Conservation (phyloP, 768 basidiomycete genomes). For the Lentinula guzmanii region DNA sequence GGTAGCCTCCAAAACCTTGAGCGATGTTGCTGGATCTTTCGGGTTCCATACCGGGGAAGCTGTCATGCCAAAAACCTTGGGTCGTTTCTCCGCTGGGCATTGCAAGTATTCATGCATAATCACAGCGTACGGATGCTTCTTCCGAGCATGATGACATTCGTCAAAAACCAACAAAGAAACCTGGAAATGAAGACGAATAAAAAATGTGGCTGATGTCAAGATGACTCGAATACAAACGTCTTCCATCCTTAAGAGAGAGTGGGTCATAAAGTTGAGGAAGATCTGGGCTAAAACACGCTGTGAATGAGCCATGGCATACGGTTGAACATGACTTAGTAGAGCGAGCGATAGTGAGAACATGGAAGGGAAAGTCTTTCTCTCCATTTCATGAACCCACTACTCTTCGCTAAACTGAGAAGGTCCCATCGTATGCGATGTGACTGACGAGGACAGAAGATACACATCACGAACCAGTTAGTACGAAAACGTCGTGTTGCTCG, state of each 20-base stretch:
- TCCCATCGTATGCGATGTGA: not conserved
- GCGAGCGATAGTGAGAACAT: not conserved
- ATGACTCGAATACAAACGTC: slow-evolving; percentile 29
- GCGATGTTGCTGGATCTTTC: slow-evolving; percentile 57
- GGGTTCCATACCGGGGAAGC: slow-evolving; percentile 86
- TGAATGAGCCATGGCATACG: not conserved
- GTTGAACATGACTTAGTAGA: not conserved
- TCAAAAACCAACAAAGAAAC: slow-evolving; percentile 73
- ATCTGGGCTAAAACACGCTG: slow-evolving; percentile 56
- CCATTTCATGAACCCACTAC: not conserved
- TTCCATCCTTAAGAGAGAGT: slow-evolving; percentile 74
- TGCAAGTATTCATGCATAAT: slow-evolving; percentile 67
- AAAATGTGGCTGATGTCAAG: not conserved
- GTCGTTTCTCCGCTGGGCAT: slow-evolving; percentile 38
- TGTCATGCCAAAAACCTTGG: slow-evolving; percentile 91
- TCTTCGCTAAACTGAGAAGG: not conserved
- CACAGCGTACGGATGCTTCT: slow-evolving; percentile 71
- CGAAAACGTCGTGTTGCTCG: slow-evolving; percentile 62
- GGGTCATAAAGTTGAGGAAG: slow-evolving; percentile 72
- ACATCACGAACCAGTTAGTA: slow-evolving; percentile 67
- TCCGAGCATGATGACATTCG: slow-evolving; percentile 75
- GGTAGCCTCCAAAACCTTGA: slow-evolving; percentile 61
- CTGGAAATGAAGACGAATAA: slow-evolving; percentile 2
- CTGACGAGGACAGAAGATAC: not conserved
- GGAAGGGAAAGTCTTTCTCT: not conserved